Evolutionary conservation across 2,329 filamentous ascomycete species (phyloP), one percentile per base, ranked within the genome.

Genomic region (Cladosporium cucumerinum): DNA sequence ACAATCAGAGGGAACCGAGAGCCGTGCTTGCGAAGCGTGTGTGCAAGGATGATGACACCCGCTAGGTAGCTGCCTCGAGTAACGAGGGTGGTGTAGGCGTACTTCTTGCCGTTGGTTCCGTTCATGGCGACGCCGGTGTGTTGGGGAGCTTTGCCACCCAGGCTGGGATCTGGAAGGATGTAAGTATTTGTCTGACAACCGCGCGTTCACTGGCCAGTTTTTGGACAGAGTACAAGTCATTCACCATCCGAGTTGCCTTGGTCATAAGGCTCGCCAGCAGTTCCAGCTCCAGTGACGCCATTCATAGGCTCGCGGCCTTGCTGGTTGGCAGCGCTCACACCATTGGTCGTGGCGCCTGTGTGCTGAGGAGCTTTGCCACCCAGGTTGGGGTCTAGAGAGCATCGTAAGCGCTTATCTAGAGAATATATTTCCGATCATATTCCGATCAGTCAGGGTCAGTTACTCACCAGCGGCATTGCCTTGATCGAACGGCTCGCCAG

Each of bases 401-500:
- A 28, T 28, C 16, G 48, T 51, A 30, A 55, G 51, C 18, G 11
- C 34, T 32, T n/a, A 28, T 34, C 25, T n/a, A n/a, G n/a, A 23
- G 14, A 51, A 2, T 4, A 26, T 7, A 3, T 28, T 26, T 26
- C 23, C n/a, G 5, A 51, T 2, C 12, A 18, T 1, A 1, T 36
- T 28, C n/a, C 8, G 10, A 12, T 21, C 10, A 21, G 2, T 46
- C n/a, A 21, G 5, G 12, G 3, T 39, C 6, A n/a, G 7, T 18
- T 28, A 61, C 61, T 23, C 57, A 86, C 82, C 84, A 81, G 86
- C 83, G n/a, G 86, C 78, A 75, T 95, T 95, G 57, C 91, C 92
- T 65, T 87, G 86, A 73, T 95, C 92, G 71, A 88, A 96, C 0
- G 92, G 92, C 75, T 94, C 88, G 14, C 85, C 86, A 52, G 82